Evolutionary conservation across 345 rosid species (phyloP).

Genomic region (Camelina hispida): DNA sequence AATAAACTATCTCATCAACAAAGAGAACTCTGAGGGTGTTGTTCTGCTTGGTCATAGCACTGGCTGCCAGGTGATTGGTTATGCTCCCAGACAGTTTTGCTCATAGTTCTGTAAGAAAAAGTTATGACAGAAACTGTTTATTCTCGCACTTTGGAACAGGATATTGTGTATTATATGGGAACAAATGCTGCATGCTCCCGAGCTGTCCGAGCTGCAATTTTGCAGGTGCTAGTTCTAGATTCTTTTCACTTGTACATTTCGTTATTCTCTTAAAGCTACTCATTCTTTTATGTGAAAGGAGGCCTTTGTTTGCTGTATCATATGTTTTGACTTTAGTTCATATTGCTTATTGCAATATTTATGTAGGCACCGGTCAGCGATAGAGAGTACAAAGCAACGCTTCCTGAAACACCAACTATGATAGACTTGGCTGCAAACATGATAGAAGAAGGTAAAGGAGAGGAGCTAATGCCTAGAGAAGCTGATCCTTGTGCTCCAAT

Average conservation of each 20-base stretch:
- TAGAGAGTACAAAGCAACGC: conserved; percentile 88
- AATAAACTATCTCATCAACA: conserved; percentile 86
- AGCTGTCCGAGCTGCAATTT: conserved; percentile 92
- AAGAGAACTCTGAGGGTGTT: conserved; percentile 93
- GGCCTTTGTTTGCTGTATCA: conserved; percentile 1
- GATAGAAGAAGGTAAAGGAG: conserved; percentile 86
- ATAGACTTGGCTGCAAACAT: conserved; percentile 90
- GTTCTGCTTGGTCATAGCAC: conserved; percentile 96
- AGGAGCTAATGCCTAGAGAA: conserved; percentile 88
- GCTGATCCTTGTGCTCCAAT: conserved; percentile 85
- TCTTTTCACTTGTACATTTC: neutral
- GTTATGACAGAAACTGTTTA: conserved; percentile 2
- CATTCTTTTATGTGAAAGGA: too few relatives aligned
- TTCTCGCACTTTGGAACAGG: conserved; percentile 72
- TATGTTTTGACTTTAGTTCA: conserved; percentile 18
- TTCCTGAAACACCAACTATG: conserved; percentile 92
- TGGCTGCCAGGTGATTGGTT: conserved; percentile 82
- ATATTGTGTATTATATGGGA: conserved; percentile 86
- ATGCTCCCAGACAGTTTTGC: conserved; percentile 11
- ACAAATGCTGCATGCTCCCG: conserved; percentile 95
- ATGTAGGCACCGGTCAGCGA: conserved; percentile 95
- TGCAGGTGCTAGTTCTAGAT: conserved; percentile 63
- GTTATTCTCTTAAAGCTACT: conserved; percentile 7
- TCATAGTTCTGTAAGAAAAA: conserved; percentile 2
- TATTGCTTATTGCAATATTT: conserved; percentile 43